Evolutionary conservation across 257 asterid genomes (phyloP).

Genomic region (Agastache rugosa): DNA sequence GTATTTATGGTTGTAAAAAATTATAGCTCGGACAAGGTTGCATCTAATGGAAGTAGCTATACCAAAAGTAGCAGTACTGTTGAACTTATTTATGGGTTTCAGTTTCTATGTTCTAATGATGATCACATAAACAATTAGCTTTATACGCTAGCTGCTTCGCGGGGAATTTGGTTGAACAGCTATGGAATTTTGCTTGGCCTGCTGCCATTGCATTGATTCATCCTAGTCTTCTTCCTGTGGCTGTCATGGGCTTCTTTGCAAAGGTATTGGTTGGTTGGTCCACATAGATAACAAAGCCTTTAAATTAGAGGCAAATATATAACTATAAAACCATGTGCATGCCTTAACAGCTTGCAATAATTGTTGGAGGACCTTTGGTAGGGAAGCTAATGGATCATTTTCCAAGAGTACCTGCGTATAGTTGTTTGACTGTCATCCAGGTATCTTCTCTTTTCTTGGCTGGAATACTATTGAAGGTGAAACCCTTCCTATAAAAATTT

Average conservation of each 20-base stretch:
- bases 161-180: constrained; percentile 96
- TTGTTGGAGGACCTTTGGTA: constrained; percentile 96
- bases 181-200: constrained; percentile 97
- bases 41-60: constrained; percentile 3
- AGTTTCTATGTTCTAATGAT: constrained; percentile 32
- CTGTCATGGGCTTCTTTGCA: constrained; percentile 77
- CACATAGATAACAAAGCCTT: constrained; percentile 18
- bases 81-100: constrained; percentile 28
- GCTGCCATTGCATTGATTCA: constrained; percentile 90
- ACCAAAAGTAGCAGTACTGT: constrained; percentile 11
- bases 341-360: constrained; percentile 75
- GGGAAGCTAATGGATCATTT: constrained; percentile 95
- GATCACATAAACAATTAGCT: constrained; percentile 52
- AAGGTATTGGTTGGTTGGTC: constrained; percentile 75
- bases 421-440: constrained; percentile 75
- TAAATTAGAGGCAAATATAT: constrained; percentile 29
- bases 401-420: constrained; percentile 90
- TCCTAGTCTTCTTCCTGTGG: constrained; percentile 97
- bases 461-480: constrained; percentile 21
- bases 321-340: constrained; percentile 37
- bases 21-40: constrained; percentile 1
- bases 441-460: constrained; percentile 44
- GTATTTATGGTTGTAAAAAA: not conserved
- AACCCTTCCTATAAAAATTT: constrained; percentile 20
- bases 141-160: constrained; percentile 91